phyloP scores from a whole-genome alignment of 805 yeast genomes.

The Saturnispora kantuleensis region DNA sequence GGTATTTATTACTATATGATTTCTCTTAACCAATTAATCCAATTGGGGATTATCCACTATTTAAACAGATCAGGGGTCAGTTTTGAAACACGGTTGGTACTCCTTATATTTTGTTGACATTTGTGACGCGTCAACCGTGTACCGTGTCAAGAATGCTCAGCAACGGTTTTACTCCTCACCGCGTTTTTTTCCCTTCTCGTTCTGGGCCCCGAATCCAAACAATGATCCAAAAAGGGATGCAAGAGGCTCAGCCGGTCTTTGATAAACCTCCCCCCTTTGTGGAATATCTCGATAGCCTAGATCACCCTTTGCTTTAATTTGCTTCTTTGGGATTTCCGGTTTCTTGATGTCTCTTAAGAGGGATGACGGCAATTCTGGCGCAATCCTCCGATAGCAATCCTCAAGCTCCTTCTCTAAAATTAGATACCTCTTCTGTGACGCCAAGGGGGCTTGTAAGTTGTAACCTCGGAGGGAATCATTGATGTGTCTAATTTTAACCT shows the following conservation, averaged over 20 bases:
- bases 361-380: conserved; percentile 6
- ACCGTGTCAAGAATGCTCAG: neutral
- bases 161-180: no score
- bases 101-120: conserved; percentile 3
- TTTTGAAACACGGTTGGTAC: conserved; percentile 9
- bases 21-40: neutral
- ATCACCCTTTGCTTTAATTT: neutral
- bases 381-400: conserved; percentile 29
- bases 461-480: conserved; percentile 47
- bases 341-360: no score
- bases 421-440: conserved; percentile 50
- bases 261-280: conserved; percentile 20
- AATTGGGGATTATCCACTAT: neutral
- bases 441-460: conserved; percentile 53
- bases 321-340: neutral
- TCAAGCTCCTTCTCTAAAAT: conserved; percentile 34
- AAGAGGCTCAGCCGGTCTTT: conserved; percentile 23
- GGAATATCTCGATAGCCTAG: conserved; percentile 16
- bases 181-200: no score
- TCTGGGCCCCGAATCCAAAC: conserved; percentile 9
- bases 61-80: neutral
- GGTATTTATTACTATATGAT: neutral
- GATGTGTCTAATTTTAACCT: conserved; percentile 28
- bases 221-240: conserved; percentile 21
- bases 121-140: conserved; percentile 3